Evolutionary conservation across 768 basidiomycete species (phyloP).

Genomic region (Auricularia sp.): DNA sequence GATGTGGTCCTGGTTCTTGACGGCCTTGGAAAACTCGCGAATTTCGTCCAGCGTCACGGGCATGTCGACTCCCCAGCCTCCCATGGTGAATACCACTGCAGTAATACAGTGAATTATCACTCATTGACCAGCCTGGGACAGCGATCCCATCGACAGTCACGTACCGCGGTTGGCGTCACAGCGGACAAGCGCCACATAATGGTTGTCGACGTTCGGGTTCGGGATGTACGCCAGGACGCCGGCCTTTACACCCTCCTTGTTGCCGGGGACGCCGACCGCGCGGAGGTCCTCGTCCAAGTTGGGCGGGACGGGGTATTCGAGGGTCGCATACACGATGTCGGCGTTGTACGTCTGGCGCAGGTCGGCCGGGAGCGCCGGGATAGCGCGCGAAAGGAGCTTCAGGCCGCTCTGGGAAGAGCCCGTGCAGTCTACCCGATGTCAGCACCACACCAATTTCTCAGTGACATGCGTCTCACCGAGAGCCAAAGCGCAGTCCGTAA

Average conservation of each 20-base stretch:
- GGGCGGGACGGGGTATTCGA: constrained; percentile 11
- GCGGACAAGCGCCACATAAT: not conserved
- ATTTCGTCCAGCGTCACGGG: constrained; percentile 7
- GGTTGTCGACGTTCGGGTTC: not conserved
- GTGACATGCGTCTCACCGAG: constrained; percentile 12
- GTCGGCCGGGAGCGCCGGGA: constrained; percentile 2
- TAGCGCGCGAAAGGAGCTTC: constrained; percentile 17
- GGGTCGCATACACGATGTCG: constrained; percentile 15
- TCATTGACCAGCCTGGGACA: not conserved
- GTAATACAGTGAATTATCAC: not conserved
- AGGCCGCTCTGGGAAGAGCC: constrained; percentile 19
- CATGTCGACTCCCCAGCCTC: not conserved
- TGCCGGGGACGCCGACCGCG: constrained; percentile 14
- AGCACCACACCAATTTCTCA: not conserved
- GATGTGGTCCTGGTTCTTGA: constrained; percentile 12
- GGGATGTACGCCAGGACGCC: not conserved
- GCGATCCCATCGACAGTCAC: not conserved
- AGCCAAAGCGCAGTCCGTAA: constrained; percentile 12
- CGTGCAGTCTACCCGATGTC: constrained; percentile 19
- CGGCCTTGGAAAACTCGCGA: not conserved
- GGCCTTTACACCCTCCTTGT: not conserved
- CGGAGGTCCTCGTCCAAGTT: constrained; percentile 1
- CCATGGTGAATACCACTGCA: not conserved
- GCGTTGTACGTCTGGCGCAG: constrained; percentile 18
- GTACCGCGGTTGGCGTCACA: constrained; percentile 4